Evolutionary conservation across 2,329 filamentous ascomycete species (phyloP), one percentile per base, ranked within the genome.

Genomic region (Fusarium pseudonygamai): DNA sequence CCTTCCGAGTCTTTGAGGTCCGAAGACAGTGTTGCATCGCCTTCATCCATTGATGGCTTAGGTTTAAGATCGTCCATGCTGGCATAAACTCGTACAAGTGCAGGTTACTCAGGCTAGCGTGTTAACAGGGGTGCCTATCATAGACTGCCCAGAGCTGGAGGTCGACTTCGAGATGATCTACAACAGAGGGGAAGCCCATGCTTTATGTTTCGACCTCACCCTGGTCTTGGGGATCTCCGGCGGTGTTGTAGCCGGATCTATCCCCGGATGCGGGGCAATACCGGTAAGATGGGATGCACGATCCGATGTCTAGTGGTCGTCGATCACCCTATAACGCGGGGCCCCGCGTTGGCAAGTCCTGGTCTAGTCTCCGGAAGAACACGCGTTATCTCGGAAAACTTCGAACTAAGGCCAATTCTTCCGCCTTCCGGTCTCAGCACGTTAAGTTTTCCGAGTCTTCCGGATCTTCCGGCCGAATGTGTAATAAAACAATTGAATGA

Each of bases 41-140:
- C 9, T 37, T 53, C 49, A 7, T 53, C 32, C 9, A 36, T 28
- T 22, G 49, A 53, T 1, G 37, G 49, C 49, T 22, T 15, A 0
- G 49, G 32, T 4, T 53, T 53, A 7, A 22, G 9, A 13, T 37
- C 34, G 10, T 53, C 49, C 49, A 53, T 53, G 5, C 14, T 53
- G 13, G 7, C 1, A 0, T 1, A 5, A 22, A 14, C 6, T 16
- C 4, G 2, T 7, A 2, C 14, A 22, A 12, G 4, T 6, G 6
- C 6, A 5, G 1, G 7, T 12, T 13, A 22, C n/a, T n/a, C n/a
- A n/a, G n/a, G n/a, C n/a, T n/a, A n/a, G n/a, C n/a, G n/a, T n/a
- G n/a, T n/a, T n/a, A n/a, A n/a, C n/a, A n/a, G n/a, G n/a, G n/a
- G n/a, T n/a, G n/a, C n/a, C n/a, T n/a, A n/a, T n/a, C n/a, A n/a